These are phyloP conservation scores for Backusella macrospora DNA, from an alignment of 192 early-diverging fungal genomes.

Conservation along the genomic window DNA sequence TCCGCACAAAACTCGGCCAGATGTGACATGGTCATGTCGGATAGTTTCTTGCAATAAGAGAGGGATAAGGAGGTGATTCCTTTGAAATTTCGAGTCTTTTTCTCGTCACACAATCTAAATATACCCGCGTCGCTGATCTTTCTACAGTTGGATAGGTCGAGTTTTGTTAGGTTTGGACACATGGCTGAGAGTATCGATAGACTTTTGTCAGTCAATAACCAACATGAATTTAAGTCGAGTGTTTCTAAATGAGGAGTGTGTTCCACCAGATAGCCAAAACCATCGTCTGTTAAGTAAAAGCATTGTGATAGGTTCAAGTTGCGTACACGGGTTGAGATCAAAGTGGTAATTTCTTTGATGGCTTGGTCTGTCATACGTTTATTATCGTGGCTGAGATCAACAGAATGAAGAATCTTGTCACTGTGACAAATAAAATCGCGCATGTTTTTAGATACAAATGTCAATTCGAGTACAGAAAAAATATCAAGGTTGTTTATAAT, in stretches of 20 bases:
- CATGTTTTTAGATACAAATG: background rate
- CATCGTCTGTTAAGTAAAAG: slow-evolving; percentile 71
- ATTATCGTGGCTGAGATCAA: slow-evolving; percentile 63
- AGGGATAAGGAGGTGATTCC: slow-evolving; percentile 50
- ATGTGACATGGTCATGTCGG: slow-evolving; percentile 60
- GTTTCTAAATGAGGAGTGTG: slow-evolving; percentile 42
- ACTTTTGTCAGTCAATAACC: slow-evolving; percentile 72
- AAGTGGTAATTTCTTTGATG: slow-evolving; percentile 40
- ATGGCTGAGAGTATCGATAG: slow-evolving; percentile 48
- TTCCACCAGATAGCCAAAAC: slow-evolving; percentile 48
- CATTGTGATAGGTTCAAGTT: slow-evolving; percentile 63
- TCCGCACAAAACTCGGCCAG: slow-evolving; percentile 47
- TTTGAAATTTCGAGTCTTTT: background rate
- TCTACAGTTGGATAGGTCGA: slow-evolving; percentile 82
- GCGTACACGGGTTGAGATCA: slow-evolving; percentile 50
- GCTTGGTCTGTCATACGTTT: slow-evolving; percentile 60
- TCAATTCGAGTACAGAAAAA: background rate
- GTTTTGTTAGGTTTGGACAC: slow-evolving; percentile 47
- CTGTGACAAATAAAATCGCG: background rate
- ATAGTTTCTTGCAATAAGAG: slow-evolving; percentile 81
- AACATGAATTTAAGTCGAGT: slow-evolving; percentile 66
- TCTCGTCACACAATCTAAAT: slow-evolving; percentile 45
- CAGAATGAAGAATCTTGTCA: slow-evolving; percentile 41
- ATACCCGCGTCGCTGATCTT: slow-evolving; percentile 73
- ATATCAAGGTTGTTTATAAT: slow-evolving; percentile 3